Evolutionary conservation across 2,329 filamentous ascomycete species (phyloP), one percentile per base, ranked within the genome.

Genomic region (Fusarium lateritium): DNA sequence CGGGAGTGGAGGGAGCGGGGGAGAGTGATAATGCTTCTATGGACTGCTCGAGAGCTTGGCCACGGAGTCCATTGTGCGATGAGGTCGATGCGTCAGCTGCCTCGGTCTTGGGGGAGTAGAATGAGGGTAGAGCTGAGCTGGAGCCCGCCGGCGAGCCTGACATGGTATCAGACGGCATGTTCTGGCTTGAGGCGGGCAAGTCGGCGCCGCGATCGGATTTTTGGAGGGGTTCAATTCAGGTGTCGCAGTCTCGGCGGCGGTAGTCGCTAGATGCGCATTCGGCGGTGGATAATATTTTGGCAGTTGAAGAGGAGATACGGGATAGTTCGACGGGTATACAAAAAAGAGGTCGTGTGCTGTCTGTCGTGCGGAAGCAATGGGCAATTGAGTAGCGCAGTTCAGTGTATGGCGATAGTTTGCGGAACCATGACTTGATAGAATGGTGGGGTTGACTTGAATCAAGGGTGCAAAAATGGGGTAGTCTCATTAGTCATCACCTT

Each of bases 51-150:
- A 71, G 64, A 31, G 69, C 71, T 59, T 64, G 64, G 58, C 45
- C 53, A 39, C 10, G 45, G 40, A 66, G 47, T 50, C 56, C 53
- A 45, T 65, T 57, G 34, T 62, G 66, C 7, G 68, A 64, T 10
- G 61, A 34, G 7, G 64, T 31, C 7, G 56, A 44, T 28, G 66
- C 63, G 28, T 78, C 77, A 58, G 72, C 69, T 6, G 76, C 61
- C 31, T 71, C 56, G 9, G 81, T 79, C 49, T 73, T 79, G 7
- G 83, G 83, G 5, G 83, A 84, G 70, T 84, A 84, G 70, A 84
- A 84, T 11, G 83, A 83, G 3, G 83, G 83, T 36, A 84, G 79
- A 47, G 80, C 77, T 60, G 74, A 72, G 31, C 76, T 80, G 76
- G 64, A 76, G 72, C 65, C 74, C 75, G 73, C 70, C 75, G 69